Conservation (phyloP, 805 yeast species). For the Candida berthetii region DNA sequence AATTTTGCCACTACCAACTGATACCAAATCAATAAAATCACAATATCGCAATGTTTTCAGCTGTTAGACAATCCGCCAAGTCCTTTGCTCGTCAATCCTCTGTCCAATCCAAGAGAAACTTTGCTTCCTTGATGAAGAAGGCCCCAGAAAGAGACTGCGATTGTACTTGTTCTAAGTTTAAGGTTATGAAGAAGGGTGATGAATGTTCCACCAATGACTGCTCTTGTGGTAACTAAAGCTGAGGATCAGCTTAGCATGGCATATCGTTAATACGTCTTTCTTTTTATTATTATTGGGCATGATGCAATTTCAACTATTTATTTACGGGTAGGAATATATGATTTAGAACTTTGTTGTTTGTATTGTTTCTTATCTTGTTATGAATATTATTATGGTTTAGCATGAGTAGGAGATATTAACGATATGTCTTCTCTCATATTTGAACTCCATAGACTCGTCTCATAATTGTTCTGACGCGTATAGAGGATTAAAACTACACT, state of each 20-base stretch:
- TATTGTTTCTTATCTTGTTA: not conserved
- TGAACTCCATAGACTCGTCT: too few species aligned
- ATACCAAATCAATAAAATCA: too few species aligned
- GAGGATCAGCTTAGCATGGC: too few species aligned
- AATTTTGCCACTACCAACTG: too few species aligned
- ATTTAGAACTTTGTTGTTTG: not conserved
- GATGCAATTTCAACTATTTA: not conserved
- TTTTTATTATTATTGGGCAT: not conserved
- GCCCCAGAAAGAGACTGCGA: conserved; percentile 19
- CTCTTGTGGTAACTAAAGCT: conserved; percentile 13
- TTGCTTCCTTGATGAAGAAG: conserved; percentile 6
- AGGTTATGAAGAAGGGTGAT: conserved; percentile 12
- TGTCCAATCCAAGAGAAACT: conserved; percentile 5
- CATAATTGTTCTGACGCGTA: too few species aligned
- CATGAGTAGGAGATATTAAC: too few species aligned
- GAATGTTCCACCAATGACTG: conserved; percentile 21
- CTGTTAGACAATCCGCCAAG: not conserved
- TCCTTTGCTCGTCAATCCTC: not conserved
- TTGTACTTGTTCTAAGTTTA: conserved; percentile 17
- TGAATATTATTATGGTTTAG: not conserved
- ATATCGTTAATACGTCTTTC: too few species aligned
- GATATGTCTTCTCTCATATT: too few species aligned
- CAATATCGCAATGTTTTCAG: not conserved
- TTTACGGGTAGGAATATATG: not conserved
- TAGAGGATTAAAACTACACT: too few species aligned